Evolutionary conservation across 2,329 filamentous ascomycete genomes (phyloP).

Genomic region (Microsporum audouinii): DNA sequence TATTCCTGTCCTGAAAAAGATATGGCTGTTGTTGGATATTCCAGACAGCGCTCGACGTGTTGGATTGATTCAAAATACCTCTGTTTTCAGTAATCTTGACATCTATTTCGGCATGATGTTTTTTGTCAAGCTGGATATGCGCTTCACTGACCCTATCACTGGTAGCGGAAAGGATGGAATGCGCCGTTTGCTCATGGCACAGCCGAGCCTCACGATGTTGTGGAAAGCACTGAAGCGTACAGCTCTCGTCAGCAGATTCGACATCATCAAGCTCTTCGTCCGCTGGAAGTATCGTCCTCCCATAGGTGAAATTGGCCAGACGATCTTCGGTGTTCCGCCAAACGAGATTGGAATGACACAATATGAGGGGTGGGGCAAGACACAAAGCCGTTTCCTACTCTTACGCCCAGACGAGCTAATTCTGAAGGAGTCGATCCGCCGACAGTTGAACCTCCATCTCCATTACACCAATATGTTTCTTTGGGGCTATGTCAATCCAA

Average conservation of each 20-base stretch:
- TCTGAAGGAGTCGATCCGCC: slow-evolving; percentile 43
- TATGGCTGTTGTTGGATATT: slow-evolving; percentile 64
- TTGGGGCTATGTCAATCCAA: slow-evolving; percentile 51
- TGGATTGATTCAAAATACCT: slow-evolving; percentile 41
- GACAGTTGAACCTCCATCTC: slow-evolving; percentile 44
- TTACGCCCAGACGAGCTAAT: slow-evolving; percentile 49
- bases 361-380: slow-evolving; percentile 27
- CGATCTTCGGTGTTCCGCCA: slow-evolving; percentile 43
- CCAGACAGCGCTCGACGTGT: slow-evolving; percentile 46
- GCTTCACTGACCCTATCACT: slow-evolving; percentile 52
- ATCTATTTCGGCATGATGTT: slow-evolving; percentile 54
- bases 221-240: slow-evolving; percentile 50
- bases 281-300: slow-evolving; percentile 43
- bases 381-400: slow-evolving; percentile 35
- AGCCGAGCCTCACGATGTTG: slow-evolving; percentile 46
- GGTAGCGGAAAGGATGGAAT: slow-evolving; percentile 42
- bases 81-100: slow-evolving; percentile 48
- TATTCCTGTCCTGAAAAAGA: slow-evolving; percentile 45
- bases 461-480: slow-evolving; percentile 48
- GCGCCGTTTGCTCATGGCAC: slow-evolving; percentile 49
- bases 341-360: slow-evolving; percentile 41
- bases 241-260: slow-evolving; percentile 38
- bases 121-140: slow-evolving; percentile 60
- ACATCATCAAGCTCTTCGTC: slow-evolving; percentile 47
- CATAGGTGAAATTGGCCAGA: slow-evolving; percentile 17